Percentiles rank a stretch among this genome's conserved stretches.
These are phyloP conservation scores for Capsaspora owczarzaki DNA, from an alignment of 78 protist species.

Conservation along the genomic window DNA sequence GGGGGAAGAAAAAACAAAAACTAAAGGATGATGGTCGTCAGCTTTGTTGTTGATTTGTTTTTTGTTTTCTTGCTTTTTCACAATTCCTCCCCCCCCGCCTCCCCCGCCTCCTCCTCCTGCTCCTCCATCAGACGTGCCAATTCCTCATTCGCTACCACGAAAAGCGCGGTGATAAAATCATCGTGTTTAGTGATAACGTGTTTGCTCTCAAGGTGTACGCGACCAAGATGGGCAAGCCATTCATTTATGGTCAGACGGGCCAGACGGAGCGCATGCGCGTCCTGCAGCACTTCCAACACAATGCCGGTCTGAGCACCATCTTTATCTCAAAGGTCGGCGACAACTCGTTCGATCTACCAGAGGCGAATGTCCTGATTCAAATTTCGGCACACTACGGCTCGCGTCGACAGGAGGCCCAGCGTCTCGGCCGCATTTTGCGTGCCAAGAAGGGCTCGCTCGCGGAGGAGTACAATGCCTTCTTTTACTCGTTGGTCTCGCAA, in stretches of 20 bases:
- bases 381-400: conserved; percentile 87
- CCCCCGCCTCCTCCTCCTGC: too few relatives aligned
- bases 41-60: too few relatives aligned
- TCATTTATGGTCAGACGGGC: conserved; percentile 69
- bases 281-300: conserved; percentile 50
- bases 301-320: conserved; percentile 37
- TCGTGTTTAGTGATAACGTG: conserved; percentile 87
- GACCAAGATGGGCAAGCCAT: conserved; percentile 23
- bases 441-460: conserved; percentile 48
- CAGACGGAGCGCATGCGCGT: conserved; percentile 52
- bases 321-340: conserved; percentile 86
- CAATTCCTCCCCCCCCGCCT: too few relatives aligned
- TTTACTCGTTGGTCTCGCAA: conserved; percentile 87
- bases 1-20: too few relatives aligned
- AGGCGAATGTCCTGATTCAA: conserved; percentile 81
- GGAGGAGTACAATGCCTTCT: conserved; percentile 86
- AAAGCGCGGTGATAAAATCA: conserved; percentile 80
- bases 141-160: conserved; percentile 77
- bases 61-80: too few relatives aligned
- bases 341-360: conserved; percentile 75
- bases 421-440: conserved; percentile 96
- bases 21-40: too few relatives aligned
- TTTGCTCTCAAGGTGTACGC: conserved; percentile 79
- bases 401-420: conserved; percentile 98
- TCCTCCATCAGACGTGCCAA: too few relatives aligned